Evolutionary conservation across 1,284 basidiomycete genomes (phyloP), one percentile per base, ranked within the genome.

Genomic region (Pseudozyma tsukubaensis): DNA sequence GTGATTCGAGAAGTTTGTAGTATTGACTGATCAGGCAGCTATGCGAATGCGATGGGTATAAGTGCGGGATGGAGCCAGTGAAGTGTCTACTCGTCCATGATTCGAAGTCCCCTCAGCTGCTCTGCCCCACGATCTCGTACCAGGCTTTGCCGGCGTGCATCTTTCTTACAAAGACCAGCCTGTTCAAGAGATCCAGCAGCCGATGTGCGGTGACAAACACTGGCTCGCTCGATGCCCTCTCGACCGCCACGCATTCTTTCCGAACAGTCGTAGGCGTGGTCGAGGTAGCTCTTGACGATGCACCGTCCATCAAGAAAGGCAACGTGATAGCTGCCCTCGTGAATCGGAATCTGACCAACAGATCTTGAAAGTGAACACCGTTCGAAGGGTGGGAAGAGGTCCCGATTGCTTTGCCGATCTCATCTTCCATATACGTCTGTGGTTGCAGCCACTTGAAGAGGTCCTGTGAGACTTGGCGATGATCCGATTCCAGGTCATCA

Each of bases 371-470:
- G 0, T 34, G 49, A 1, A 68, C 61, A 3, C 49, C 60, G 18
- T 64, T 70, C 11, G 56, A 45, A 5, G 16, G 47, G 5, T 6
- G 16, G 8, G 18, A 14, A 2, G 44, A 34, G 21, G 39, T 34
- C 8, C 11, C 8, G 19, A 73, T 54, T 19, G 32, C 51, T 50
- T 64, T 68, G 29, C 61, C 57, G 18, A 73, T 68, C 42, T 73
- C 65, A 37, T 75, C 67, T 34, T 75, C 72, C 50, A 70, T 60
- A 32, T 59, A 66, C 0, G 72, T 70, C 47, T 70, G 72, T 16
- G 67, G 72, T 34, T 75, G 72, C 7, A 70, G 43, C 72, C 72
- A 75, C 14, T 64, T 67, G 57, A 75, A 75, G 19, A 75, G 54
- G 24, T 75, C 72, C 36, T 65, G 71, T 11, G 47, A 56, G 4